A percentile compares a stretch with the other conserved stretches of the same genome.
Conservation (phyloP, 805 yeast species). For the Teunomyces atbi region DNA sequence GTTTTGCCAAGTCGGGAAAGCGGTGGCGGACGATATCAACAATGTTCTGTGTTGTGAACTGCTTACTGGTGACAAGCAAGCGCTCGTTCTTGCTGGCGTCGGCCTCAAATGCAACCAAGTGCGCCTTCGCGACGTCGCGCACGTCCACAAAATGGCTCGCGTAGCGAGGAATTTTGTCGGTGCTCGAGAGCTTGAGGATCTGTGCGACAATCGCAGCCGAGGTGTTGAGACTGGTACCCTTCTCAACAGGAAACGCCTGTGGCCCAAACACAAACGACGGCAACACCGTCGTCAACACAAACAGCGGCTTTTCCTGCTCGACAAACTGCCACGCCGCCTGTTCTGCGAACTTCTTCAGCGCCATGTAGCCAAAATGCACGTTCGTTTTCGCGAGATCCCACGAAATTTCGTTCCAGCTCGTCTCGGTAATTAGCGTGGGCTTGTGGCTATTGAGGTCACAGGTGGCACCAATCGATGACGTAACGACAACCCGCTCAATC, state of each 20-base stretch:
- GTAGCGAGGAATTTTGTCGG: not conserved
- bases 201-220: slow-evolving; percentile 13
- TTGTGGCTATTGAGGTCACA: slow-evolving; percentile 21
- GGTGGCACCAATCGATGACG: slow-evolving; percentile 57
- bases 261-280: slow-evolving; percentile 28
- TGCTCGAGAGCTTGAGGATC: slow-evolving; percentile 9
- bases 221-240: slow-evolving; percentile 11
- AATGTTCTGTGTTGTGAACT: slow-evolving; percentile 17
- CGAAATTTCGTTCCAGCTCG: slow-evolving; percentile 14
- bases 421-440: slow-evolving; percentile 10
- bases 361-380: slow-evolving; percentile 11
- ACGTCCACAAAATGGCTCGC: slow-evolving; percentile 21
- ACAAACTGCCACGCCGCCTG: slow-evolving; percentile 17
- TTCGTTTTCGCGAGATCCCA: slow-evolving; percentile 15
- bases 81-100: slow-evolving; percentile 22
- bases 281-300: slow-evolving; percentile 7
- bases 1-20: slow-evolving; percentile 19
- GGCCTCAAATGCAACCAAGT: slow-evolving; percentile 13
- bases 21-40: slow-evolving; percentile 18
- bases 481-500: slow-evolving; percentile 43
- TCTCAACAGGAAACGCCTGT: slow-evolving; percentile 14
- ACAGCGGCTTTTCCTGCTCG: slow-evolving; percentile 6
- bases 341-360: slow-evolving; percentile 13
- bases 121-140: slow-evolving; percentile 15
- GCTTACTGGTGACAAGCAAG: slow-evolving; percentile 21